Evolutionary conservation across 2,329 filamentous ascomycete genomes (phyloP).

Genomic region (Diaporthe vaccinii): DNA sequence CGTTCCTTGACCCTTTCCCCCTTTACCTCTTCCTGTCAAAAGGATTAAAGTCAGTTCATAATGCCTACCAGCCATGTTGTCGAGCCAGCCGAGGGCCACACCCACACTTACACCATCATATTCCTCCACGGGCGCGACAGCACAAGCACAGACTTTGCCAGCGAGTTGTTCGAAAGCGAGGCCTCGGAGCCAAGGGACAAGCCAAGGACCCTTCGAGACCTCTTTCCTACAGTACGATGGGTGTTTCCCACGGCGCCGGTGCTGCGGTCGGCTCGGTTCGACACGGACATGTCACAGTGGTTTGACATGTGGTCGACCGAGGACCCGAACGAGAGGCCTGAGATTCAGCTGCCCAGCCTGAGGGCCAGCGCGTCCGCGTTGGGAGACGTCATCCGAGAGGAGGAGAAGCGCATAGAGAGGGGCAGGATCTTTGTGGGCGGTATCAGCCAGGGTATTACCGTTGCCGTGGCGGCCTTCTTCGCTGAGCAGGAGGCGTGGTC

Average conservation of each 20-base stretch:
- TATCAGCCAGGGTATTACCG: slow-evolving; percentile 38
- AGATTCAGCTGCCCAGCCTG: slow-evolving; percentile 29
- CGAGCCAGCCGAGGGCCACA: background rate
- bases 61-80: background rate
- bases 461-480: slow-evolving; percentile 28
- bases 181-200: slow-evolving; percentile 43
- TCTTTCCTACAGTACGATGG: slow-evolving; percentile 46
- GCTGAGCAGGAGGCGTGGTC: background rate
- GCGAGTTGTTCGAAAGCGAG: slow-evolving; percentile 56
- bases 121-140: slow-evolving; percentile 61
- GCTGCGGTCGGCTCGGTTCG: slow-evolving; percentile 44
- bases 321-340: slow-evolving; percentile 53
- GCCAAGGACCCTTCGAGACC: slow-evolving; percentile 44
- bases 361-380: background rate
- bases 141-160: slow-evolving; percentile 53
- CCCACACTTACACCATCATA: slow-evolving; percentile 60
- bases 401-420: background rate
- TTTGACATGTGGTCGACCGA: slow-evolving; percentile 63
- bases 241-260: slow-evolving; percentile 48
- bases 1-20: too few species aligned
- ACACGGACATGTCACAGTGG: slow-evolving; percentile 41
- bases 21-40: background rate
- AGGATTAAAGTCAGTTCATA: background rate
- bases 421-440: slow-evolving; percentile 34
- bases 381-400: background rate